These are phyloP conservation scores for Hydnum rufescens DNA, from an alignment of 768 basidiomycete genomes.

Conservation along the genomic window DNA sequence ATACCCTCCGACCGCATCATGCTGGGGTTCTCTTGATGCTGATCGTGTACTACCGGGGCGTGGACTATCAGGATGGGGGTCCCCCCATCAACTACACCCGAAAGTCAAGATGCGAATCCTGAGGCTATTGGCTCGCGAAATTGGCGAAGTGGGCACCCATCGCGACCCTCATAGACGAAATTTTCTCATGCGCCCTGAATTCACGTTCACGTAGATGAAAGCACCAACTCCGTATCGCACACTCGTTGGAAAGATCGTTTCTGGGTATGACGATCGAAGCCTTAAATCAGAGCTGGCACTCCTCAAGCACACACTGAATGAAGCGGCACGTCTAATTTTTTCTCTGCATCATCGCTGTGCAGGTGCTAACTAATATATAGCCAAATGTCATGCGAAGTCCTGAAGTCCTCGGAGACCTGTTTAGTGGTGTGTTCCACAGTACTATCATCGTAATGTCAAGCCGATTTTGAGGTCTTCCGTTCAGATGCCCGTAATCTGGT, in stretches of 20 bases:
- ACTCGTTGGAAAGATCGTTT: slow-evolving; percentile 25
- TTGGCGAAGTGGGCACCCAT: slow-evolving; percentile 35
- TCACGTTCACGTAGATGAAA: neutral
- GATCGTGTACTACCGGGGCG: slow-evolving; percentile 26
- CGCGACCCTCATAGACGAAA: neutral
- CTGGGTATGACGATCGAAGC: slow-evolving; percentile 14
- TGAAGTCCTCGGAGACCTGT: slow-evolving; percentile 45
- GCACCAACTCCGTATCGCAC: slow-evolving; percentile 27
- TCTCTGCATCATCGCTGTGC: too few species aligned
- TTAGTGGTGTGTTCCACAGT: slow-evolving; percentile 15
- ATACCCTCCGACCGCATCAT: slow-evolving; percentile 60
- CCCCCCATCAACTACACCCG: slow-evolving; percentile 28
- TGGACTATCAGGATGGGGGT: slow-evolving; percentile 11
- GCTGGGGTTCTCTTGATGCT: slow-evolving; percentile 45
- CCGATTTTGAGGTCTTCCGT: slow-evolving; percentile 9
- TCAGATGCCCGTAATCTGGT: slow-evolving; percentile 19
- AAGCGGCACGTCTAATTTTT: neutral
- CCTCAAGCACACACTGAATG: slow-evolving; percentile 18
- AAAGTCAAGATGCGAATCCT: slow-evolving; percentile 36
- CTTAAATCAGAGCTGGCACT: neutral
- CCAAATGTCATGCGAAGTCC: slow-evolving; percentile 30
- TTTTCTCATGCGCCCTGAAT: neutral
- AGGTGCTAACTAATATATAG: too few species aligned
- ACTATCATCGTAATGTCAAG: too few species aligned
- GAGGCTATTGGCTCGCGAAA: slow-evolving; percentile 46